Conservation (phyloP, 2,329 filamentous ascomycete species). For the Lasiodiplodia gonubiensis region DNA sequence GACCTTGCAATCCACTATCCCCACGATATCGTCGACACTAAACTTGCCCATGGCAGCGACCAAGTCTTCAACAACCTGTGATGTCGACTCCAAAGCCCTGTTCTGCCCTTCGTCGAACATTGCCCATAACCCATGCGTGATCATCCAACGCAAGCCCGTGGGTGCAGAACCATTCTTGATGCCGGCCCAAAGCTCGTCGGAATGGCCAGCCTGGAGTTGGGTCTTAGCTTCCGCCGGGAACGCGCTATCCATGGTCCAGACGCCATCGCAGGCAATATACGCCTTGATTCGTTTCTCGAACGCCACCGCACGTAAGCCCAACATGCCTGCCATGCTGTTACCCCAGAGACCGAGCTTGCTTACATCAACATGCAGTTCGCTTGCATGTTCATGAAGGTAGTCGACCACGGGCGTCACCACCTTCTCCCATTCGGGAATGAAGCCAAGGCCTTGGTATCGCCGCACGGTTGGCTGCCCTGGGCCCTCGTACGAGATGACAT, state of each 20-base stretch:
- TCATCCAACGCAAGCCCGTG: background rate
- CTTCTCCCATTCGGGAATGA: slow-evolving; percentile 16
- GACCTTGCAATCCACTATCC: background rate
- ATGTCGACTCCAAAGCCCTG: background rate
- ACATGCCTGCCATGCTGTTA: background rate
- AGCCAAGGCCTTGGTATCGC: background rate
- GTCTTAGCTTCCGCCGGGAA: background rate
- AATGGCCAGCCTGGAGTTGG: background rate
- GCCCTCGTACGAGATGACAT: slow-evolving; percentile 18
- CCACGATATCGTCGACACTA: background rate
- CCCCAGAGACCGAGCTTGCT: background rate
- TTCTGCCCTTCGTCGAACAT: background rate
- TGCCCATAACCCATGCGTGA: background rate
- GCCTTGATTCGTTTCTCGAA: background rate
- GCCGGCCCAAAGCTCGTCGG: background rate
- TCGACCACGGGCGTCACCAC: background rate
- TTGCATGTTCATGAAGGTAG: background rate
- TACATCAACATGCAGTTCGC: background rate
- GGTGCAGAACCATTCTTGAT: background rate
- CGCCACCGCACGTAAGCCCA: background rate
- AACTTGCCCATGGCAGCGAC: background rate
- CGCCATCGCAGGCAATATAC: background rate
- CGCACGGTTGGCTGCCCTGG: slow-evolving; percentile 13
- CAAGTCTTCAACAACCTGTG: background rate
- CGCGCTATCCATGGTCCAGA: background rate